Base-by-base conservation (phyloP, 2,329 filamentous ascomycete genomes). In the Beauveria sp. region DNA sequence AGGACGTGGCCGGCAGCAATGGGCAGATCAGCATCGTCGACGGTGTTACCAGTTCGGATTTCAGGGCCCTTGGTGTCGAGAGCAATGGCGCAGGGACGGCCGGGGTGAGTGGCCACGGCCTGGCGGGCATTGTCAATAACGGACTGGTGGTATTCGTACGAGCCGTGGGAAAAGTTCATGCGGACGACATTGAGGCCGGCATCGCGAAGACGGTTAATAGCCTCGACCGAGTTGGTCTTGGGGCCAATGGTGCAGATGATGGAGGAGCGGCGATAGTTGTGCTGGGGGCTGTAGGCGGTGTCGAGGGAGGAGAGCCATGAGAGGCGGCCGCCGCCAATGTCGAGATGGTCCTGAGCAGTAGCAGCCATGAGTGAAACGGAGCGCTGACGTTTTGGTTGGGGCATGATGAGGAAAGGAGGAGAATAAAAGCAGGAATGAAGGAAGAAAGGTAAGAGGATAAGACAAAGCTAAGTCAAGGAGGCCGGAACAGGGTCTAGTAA, bases 161-260 rank as follows among this genome's bases (percentile, higher is more conserved):
- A 74, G 64, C 75, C 75, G 66, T 78, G 92, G 90, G 75, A 96
- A 77, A 98, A 98, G 89, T 99, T 99, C 95, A 99, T 99, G 81
- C 95, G 93, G 69, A 98, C 95, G 69, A 99, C 92, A 79, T 98
- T 98, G 72, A 98, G 88, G 78, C 95, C 95, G 67, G 88, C 89
- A 73, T 83, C 85, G 76, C 93, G 91, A 71, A 99, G 90, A 76
- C 87, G 85, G 80, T 98, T 98, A 81, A 99, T 96, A 78, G 92
- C 93, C 81, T 97, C 90, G 62, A 93, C 88, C 43, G 91, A 96
- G 84, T 99, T 99, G 70, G 95, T 99, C 88, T 98, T 99, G 74
- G 95, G 95, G 65, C 95, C 95, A 75, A 99, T 98, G 71, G 95
- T 98, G 82, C 93, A 92, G 79, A 99, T 97, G 81, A 99, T 99